Evolutionary conservation across 1,139 yeast genomes (phyloP), one percentile per base, ranked within the genome.

Genomic region (Kurtzmaniella quercitrusa): DNA sequence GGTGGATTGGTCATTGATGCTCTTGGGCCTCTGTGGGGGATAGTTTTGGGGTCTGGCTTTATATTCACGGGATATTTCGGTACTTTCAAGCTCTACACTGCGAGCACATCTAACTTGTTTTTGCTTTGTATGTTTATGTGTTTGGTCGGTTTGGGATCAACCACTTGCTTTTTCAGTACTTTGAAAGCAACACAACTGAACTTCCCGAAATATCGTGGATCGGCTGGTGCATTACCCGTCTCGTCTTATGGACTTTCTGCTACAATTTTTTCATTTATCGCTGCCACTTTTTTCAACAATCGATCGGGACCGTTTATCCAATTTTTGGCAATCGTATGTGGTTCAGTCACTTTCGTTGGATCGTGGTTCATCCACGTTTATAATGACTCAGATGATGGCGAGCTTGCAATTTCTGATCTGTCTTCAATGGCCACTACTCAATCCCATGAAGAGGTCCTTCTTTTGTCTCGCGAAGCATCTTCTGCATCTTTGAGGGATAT

Each of bases 101-200:
- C 53, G 23, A 50, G 52, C 33, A 40, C 52, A 30, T 47, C 50
- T n/a, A 61, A 57, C 38, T 50, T 71, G 22, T 33, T 51, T 0
- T 42, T 65, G 20, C 58, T 69, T 23, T 67, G 74, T 48, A n/a
- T 60, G 4, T 54, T 66, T 32, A 71, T 82, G 67, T 59, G 64
- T 0, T 57, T 71, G 18, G 71, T 79, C 26, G 88, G 89, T 0
- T 77, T 80, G 52, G 88, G 91, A 0, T 81, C 88, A 0, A 78
- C 83, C 6, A 66, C 77, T 3, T 71, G 83, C 2, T 84, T 78
- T 56, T 84, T 80, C 53, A 72, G 89, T 1, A 74, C 88, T 2
- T 70, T 84, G 45, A 84, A 84, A 49, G 82, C 84, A 7, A 77
- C 85, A 2, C 84, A 86, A 17, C 66, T 84, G 2, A 84, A 84